Evolutionary conservation across 2,329 filamentous ascomycete genomes (phyloP).

Genomic region (Dryadomyces quercivorus): DNA sequence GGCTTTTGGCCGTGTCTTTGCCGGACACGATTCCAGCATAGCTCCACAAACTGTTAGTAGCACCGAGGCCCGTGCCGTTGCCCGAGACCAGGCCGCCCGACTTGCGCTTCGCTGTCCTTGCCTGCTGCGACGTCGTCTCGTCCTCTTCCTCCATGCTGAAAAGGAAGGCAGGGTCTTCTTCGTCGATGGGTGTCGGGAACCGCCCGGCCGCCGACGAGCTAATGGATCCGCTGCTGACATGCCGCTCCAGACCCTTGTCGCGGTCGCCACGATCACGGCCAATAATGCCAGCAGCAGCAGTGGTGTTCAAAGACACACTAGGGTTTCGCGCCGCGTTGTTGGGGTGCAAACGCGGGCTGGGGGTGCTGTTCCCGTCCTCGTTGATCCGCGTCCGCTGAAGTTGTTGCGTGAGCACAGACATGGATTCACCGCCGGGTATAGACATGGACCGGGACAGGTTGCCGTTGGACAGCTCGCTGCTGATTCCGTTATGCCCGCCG

Average conservation of each 20-base stretch:
- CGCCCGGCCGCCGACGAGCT: slow-evolving; percentile 40
- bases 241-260: slow-evolving; percentile 37
- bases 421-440: slow-evolving; percentile 34
- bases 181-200: slow-evolving; percentile 53
- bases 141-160: slow-evolving; percentile 55
- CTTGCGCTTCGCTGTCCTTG: slow-evolving; percentile 6
- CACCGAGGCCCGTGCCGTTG: slow-evolving; percentile 2
- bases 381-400: slow-evolving; percentile 46
- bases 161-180: slow-evolving; percentile 51
- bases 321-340: slow-evolving; percentile 29
- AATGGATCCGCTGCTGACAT: slow-evolving; percentile 47
- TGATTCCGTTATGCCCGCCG: slow-evolving; percentile 11
- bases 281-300: slow-evolving; percentile 17
- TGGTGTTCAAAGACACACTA: slow-evolving; percentile 16
- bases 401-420: slow-evolving; percentile 49
- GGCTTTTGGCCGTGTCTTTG: neutral
- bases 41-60: slow-evolving; percentile 18
- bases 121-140: slow-evolving; percentile 26
- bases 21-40: slow-evolving; percentile 19
- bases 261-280: slow-evolving; percentile 26
- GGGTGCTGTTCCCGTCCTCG: slow-evolving; percentile 29
- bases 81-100: slow-evolving; percentile 10
- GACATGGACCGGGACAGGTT: neutral
- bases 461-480: neutral
- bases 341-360: slow-evolving; percentile 39